These are phyloP conservation scores for Pyronema omphalodes DNA, from an alignment of 495 filamentous ascomycete genomes.

Conservation along the genomic window DNA sequence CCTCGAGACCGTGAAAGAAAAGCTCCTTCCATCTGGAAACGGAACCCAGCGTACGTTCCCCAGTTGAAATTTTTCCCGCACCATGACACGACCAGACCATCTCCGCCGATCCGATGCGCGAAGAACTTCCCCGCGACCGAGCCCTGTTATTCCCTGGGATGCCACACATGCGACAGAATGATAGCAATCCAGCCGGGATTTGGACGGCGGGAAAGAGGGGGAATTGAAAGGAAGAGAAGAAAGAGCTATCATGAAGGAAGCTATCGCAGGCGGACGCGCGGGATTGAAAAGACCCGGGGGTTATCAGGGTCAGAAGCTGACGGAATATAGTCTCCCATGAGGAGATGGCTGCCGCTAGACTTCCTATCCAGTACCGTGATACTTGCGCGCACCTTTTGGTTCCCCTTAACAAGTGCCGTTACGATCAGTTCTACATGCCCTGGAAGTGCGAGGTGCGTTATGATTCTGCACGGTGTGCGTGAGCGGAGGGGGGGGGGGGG, in stretches of 20 bases:
- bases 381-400: conserved; percentile 86
- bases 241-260: too few relatives aligned
- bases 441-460: conserved; percentile 80
- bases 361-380: conserved; percentile 83
- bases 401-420: conserved; percentile 84
- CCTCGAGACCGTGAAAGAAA: conserved; percentile 5
- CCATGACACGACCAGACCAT: not conserved
- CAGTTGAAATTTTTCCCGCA: not conserved
- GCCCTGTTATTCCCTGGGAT: too few relatives aligned
- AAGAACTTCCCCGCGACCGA: too few relatives aligned
- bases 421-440: conserved; percentile 79
- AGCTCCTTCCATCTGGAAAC: not conserved
- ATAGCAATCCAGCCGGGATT: too few relatives aligned
- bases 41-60: not conserved
- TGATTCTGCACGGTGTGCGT: not conserved
- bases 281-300: too few relatives aligned
- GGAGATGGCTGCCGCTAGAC: conserved; percentile 78
- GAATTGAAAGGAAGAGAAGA: too few relatives aligned
- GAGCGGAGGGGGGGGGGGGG: not conserved
- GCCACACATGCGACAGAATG: too few relatives aligned
- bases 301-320: not conserved
- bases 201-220: too few relatives aligned
- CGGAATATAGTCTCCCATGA: conserved; percentile 50
- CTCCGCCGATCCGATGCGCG: not conserved
- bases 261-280: too few relatives aligned